phyloP scores from a whole-genome alignment of 2,329 filamentous ascomycete genomes.

The Calonectria pseudoreteaudii region DNA sequence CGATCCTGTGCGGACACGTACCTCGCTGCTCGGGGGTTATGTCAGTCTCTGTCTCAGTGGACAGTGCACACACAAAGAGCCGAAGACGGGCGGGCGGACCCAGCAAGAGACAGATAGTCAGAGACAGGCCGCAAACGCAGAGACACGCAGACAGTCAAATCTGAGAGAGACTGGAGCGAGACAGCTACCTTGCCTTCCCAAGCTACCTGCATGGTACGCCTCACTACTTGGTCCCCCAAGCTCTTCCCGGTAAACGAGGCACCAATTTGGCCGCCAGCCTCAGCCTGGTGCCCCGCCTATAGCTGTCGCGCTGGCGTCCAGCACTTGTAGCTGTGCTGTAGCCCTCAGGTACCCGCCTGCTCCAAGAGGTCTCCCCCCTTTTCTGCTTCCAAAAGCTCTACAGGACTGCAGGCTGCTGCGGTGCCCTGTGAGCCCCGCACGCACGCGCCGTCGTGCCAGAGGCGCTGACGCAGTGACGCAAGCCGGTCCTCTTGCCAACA shows the following conservation, averaged over 20 bases:
- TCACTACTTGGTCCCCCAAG: not conserved
- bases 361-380: not conserved
- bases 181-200: not conserved
- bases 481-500: not conserved
- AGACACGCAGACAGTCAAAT: not conserved
- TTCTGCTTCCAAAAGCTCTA: not conserved
- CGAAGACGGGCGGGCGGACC: slow-evolving; percentile 11
- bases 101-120: slow-evolving; percentile 1
- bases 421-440: slow-evolving; percentile 10
- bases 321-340: slow-evolving; percentile 19
- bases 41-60: not conserved
- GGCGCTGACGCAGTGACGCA: slow-evolving; percentile 15
- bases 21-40: not conserved
- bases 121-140: not conserved
- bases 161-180: not conserved
- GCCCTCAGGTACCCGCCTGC: slow-evolving; percentile 13
- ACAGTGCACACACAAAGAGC: not conserved
- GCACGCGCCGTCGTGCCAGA: slow-evolving; percentile 15
- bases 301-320: not conserved
- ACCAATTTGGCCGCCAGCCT: slow-evolving; percentile 10
- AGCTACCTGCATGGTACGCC: slow-evolving; percentile 17
- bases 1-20: not conserved
- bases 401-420: not conserved
- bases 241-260: not conserved
- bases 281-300: slow-evolving; percentile 16